A percentile compares a stretch with the other conserved stretches of the same genome.
These are phyloP conservation scores for Coriaria nepalensis DNA, from an alignment of 306 rosid species.

Conservation along the genomic window DNA sequence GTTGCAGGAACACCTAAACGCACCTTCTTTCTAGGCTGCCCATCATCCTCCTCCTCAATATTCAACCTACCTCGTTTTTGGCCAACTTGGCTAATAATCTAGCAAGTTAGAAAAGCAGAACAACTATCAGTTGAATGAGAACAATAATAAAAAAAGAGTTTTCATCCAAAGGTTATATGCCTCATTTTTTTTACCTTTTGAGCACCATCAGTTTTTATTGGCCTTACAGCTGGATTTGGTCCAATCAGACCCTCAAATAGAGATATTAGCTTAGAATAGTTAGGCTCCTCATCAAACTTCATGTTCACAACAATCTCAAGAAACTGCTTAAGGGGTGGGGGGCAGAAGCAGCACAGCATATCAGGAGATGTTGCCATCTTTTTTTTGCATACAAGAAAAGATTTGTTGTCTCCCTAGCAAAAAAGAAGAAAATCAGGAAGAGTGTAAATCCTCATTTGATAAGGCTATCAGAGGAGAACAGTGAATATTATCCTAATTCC, in stretches of 20 bases:
- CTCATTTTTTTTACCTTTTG: slow-evolving; percentile 43
- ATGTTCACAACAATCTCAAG: slow-evolving; percentile 85
- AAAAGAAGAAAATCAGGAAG: neutral
- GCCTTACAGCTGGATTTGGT: slow-evolving; percentile 78
- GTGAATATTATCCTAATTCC: slow-evolving; percentile 5
- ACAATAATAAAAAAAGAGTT: neutral
- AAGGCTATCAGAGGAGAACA: neutral
- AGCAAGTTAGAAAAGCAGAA: slow-evolving; percentile 3
- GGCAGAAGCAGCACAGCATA: slow-evolving; percentile 87
- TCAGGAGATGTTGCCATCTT: slow-evolving; percentile 96
- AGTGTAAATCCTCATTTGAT: neutral
- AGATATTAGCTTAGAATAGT: slow-evolving; percentile 68
- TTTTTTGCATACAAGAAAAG: slow-evolving; percentile 61
- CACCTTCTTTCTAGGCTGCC: slow-evolving; percentile 82
- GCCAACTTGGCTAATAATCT: slow-evolving; percentile 69
- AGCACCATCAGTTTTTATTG: slow-evolving; percentile 84
- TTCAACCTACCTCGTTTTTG: slow-evolving; percentile 86
- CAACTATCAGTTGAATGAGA: neutral
- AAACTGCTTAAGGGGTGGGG: slow-evolving; percentile 70
- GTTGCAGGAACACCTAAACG: slow-evolving; percentile 90
- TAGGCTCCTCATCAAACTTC: slow-evolving; percentile 97
- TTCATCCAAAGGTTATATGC: neutral
- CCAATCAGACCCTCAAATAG: slow-evolving; percentile 73
- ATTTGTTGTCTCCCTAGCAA: slow-evolving; percentile 67
- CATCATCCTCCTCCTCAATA: slow-evolving; percentile 68